phyloP scores from a whole-genome alignment of 345 rosid genomes.

The Angophora floribunda region DNA sequence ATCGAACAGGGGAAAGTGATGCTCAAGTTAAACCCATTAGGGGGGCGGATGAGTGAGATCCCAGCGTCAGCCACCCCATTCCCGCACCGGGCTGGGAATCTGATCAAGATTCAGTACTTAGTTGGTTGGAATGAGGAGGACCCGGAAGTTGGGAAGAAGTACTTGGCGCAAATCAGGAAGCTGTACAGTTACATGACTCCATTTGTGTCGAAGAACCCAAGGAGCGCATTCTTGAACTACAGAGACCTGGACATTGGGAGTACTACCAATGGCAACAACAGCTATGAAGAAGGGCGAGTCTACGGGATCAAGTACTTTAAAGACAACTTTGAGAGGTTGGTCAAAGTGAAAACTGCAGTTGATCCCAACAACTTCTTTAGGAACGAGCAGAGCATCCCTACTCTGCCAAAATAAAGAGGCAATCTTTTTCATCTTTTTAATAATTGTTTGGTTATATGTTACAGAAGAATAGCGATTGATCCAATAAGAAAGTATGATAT shows the following conservation, averaged over 20 bases:
- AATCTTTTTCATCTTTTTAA: background rate
- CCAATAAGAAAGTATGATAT: background rate
- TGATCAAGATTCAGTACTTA: no score
- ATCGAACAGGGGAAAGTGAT: no score
- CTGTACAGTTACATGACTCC: constrained; percentile 26
- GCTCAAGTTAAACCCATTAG: no score
- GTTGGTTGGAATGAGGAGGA: no score
- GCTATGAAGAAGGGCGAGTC: constrained; percentile 28
- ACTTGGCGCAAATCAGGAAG: background rate
- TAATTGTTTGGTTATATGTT: no score
- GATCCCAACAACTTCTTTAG: constrained; percentile 41
- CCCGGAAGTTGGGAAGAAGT: no score
- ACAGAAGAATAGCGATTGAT: background rate
- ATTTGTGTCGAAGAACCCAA: constrained; percentile 47
- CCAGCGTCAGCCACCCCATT: no score
- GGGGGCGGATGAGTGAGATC: no score
- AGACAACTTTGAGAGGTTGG: constrained; percentile 15
- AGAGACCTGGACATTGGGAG: constrained; percentile 60
- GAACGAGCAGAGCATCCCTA: constrained; percentile 39
- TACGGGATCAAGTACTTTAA: constrained; percentile 42
- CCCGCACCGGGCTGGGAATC: no score
- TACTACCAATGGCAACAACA: constrained; percentile 6
- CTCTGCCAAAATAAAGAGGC: background rate
- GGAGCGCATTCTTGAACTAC: constrained; percentile 40
- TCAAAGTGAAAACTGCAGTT: constrained; percentile 21